Base-by-base conservation (phyloP, 345 rosid species). In the Eutrema yunnanense region DNA sequence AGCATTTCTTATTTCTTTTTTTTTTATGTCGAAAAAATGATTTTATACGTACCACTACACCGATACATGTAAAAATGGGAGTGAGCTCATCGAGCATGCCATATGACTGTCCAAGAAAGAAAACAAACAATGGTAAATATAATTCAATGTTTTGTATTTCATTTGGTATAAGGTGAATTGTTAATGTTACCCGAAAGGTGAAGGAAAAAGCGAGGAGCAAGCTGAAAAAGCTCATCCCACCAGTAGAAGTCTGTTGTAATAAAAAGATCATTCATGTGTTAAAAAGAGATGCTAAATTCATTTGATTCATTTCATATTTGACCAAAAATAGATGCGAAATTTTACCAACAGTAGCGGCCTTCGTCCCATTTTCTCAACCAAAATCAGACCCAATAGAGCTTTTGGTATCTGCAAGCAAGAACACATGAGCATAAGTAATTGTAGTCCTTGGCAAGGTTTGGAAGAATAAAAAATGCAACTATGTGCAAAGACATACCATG, bases 331-430 rank as follows among this genome's bases (percentile, higher is more conserved):
- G 5, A 36, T 11, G 38, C 59, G 47, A 41, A 22, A 22, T 11
- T 6, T 48, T 76, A 84, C 86, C 84, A 82, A 9, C 7, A 84
- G 80, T 33, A 84, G 83, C 2, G 86, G 81, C 6, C 84, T 71
- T 58, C 88, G 80, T 50, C 89, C 92, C 63, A 49, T 74, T 72
- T 57, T 82, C 66, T 83, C 92, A 43, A 82, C 74, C 38, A 87
- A 47, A 22, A 79, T 26, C 5, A 82, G 8, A 62, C 81, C 72
- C 6, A 67, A 4, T 11, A 78, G 1, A 29, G 71, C 30, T 37
- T 54, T 54, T 3, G 83, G 78, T 47, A 84, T 40, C 86, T 84
- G 74, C 51, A 58, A 49, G 8, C 27, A 62, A 46, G 16, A 61
- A 62, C 26, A 43, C 5, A 58, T 37, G 44, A 65, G 7, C 49